Percentiles rank a stretch among this genome's conserved stretches.
Conservation (phyloP, 2,329 filamentous ascomycete genomes). For the Aspergillus piperis region DNA sequence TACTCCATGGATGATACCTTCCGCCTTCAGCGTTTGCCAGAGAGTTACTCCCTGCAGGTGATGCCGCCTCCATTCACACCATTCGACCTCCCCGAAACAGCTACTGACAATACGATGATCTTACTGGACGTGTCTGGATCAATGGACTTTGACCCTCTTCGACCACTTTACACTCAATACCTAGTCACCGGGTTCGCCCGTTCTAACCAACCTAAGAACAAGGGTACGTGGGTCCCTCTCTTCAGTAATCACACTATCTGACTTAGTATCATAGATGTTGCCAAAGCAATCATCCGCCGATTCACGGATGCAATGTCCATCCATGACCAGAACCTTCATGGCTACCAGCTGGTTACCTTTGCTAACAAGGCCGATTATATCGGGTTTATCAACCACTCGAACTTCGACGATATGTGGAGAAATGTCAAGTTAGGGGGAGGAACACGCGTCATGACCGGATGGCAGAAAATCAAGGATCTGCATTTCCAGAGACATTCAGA, state of each 20-base stretch:
- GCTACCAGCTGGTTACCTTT: slow-evolving; percentile 9
- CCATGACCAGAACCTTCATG: slow-evolving; percentile 3
- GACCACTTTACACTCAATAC: slow-evolving; percentile 2
- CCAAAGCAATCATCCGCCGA: slow-evolving; percentile 7
- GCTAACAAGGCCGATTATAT: slow-evolving; percentile 1
- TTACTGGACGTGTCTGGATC: slow-evolving; percentile 8
- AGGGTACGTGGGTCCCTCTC: neutral
- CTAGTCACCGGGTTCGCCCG: neutral
- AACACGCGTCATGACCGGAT: slow-evolving; percentile 8
- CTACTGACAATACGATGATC: slow-evolving; percentile 6
- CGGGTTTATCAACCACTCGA: slow-evolving; percentile 4
- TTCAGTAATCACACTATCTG: neutral
- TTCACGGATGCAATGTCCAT: slow-evolving; percentile 3
- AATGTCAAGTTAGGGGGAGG: neutral
- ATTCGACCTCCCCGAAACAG: neutral
- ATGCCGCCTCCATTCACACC: slow-evolving; percentile 3
- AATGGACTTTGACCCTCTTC: slow-evolving; percentile 1
- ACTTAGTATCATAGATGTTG: slow-evolving; percentile 1
- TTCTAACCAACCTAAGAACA: slow-evolving; percentile 4
- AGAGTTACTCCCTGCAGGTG: slow-evolving; percentile 5
- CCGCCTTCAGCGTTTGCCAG: neutral
- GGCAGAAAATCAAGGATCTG: slow-evolving; percentile 9
- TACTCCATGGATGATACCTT: slow-evolving; percentile 1
- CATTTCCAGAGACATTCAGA: slow-evolving; percentile 4
- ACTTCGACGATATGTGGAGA: slow-evolving; percentile 1